Conservation (phyloP, 371 early-diverging fungal genomes). For the Thermomucor indicae-seudaticae region DNA sequence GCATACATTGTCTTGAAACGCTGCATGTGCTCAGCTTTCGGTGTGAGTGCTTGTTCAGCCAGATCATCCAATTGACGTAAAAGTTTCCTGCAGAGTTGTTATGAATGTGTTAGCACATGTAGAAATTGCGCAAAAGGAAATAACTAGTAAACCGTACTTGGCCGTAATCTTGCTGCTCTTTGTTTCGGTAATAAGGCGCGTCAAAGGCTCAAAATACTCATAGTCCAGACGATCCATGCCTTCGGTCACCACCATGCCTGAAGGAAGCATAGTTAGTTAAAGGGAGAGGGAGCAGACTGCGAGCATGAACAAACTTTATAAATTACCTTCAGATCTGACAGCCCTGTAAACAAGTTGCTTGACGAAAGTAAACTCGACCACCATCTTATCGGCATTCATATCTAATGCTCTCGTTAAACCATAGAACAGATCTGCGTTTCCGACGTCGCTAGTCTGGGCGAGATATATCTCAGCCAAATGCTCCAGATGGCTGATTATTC, state of each 20-base stretch:
- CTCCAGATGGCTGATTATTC: conserved; percentile 62
- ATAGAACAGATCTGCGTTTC: conserved; percentile 50
- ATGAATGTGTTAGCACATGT: not conserved
- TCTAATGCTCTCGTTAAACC: conserved; percentile 54
- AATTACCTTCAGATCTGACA: conserved; percentile 23
- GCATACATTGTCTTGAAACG: conserved; percentile 50
- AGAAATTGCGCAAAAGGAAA: not conserved
- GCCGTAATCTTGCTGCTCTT: conserved; percentile 61
- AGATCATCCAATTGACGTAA: conserved; percentile 66
- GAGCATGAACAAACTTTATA: not conserved
- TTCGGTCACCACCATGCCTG: conserved; percentile 30
- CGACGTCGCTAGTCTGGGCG: conserved; percentile 19
- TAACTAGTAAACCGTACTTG: conserved; percentile 20
- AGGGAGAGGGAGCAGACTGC: not conserved
- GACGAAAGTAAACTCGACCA: conserved; percentile 54
- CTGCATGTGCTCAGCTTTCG: conserved; percentile 47
- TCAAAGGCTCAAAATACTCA: conserved; percentile 58
- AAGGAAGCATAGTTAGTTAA: not conserved
- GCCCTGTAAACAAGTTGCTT: conserved; percentile 33
- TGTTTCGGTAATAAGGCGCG: conserved; percentile 50
- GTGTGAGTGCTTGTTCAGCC: conserved; percentile 48
- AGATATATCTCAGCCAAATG: conserved; percentile 65
- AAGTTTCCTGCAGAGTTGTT: conserved; percentile 41
- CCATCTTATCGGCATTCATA: conserved; percentile 61
- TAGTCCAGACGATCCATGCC: conserved; percentile 50